Conservation (phyloP, 495 filamentous ascomycete genomes). For the Apiosordaria backusii region DNA sequence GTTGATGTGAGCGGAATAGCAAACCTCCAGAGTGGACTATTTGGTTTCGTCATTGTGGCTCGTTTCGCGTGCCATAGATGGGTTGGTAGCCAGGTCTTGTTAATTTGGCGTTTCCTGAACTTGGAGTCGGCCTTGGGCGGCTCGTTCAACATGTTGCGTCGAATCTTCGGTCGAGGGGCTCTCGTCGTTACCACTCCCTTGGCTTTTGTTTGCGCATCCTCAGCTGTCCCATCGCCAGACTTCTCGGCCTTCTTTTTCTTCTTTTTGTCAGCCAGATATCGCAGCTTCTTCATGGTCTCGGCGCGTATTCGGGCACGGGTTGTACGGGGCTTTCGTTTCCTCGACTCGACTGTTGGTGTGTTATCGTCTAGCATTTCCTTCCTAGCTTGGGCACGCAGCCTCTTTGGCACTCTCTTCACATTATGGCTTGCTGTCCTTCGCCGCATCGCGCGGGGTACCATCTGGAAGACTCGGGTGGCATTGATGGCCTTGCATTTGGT, state of each 20-base stretch:
- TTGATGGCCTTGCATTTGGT: constrained; percentile 61
- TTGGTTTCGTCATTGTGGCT: constrained; percentile 77
- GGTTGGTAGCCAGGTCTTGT: constrained; percentile 93
- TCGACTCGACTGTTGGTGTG: constrained; percentile 74
- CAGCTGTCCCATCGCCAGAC: constrained; percentile 13
- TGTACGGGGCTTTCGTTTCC: constrained; percentile 65
- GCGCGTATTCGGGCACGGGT: constrained; percentile 68
- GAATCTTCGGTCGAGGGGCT: constrained; percentile 59
- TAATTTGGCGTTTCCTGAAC: constrained; percentile 78
- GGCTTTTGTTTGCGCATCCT: background rate
- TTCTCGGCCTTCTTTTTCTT: constrained; percentile 51
- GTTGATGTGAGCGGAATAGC: constrained; percentile 77
- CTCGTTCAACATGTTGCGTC: constrained; percentile 63
- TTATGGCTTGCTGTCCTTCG: constrained; percentile 92
- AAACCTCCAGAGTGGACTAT: constrained; percentile 83
- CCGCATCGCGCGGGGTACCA: constrained; percentile 78
- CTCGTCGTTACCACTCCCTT: constrained; percentile 37
- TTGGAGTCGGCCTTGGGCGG: constrained; percentile 64
- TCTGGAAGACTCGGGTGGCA: constrained; percentile 78
- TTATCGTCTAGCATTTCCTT: constrained; percentile 91
- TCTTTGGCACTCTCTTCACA: constrained; percentile 82
- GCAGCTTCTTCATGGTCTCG: constrained; percentile 73
- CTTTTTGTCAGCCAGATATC: constrained; percentile 59
- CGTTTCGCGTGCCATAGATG: constrained; percentile 93
- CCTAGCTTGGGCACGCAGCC: constrained; percentile 64